phyloP scores from a whole-genome alignment of 2,329 filamentous ascomycete genomes.

The Epichloe gansuensis region DNA sequence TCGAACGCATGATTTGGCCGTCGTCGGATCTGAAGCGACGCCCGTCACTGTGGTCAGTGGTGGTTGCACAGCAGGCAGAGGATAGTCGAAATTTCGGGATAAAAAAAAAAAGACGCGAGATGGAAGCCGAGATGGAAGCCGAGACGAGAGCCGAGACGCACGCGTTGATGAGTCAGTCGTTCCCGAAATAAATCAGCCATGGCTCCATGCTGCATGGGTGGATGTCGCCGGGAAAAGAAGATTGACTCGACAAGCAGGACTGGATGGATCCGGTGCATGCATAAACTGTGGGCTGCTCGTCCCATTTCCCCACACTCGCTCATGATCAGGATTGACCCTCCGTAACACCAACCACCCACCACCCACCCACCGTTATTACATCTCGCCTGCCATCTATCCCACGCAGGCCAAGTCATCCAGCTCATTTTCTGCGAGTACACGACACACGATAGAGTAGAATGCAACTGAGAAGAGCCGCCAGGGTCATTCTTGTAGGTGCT shows the following conservation, averaged over 20 bases:
- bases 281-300: not conserved
- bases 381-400: not conserved
- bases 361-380: too few relatives aligned
- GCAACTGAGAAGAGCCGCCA: conserved; percentile 68
- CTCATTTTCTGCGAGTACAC: not conserved
- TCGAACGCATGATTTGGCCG: conserved; percentile 18
- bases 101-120: not conserved
- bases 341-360: too few relatives aligned
- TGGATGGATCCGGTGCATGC: too few relatives aligned
- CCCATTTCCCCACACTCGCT: conserved; percentile 1
- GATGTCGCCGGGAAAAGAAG: too few relatives aligned
- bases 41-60: too few relatives aligned
- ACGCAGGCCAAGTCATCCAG: not conserved
- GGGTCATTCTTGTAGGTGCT: conserved; percentile 87
- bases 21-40: not conserved
- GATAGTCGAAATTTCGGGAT: not conserved
- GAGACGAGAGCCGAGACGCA: conserved; percentile 1
- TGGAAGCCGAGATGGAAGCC: not conserved
- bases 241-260: too few relatives aligned
- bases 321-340: not conserved
- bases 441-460: conserved; percentile 35
- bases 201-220: not conserved
- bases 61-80: not conserved
- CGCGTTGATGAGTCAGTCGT: not conserved
- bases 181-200: not conserved